phyloP scores from a whole-genome alignment of 108 stramenopile species.

The Cylindrotheca closterium region DNA sequence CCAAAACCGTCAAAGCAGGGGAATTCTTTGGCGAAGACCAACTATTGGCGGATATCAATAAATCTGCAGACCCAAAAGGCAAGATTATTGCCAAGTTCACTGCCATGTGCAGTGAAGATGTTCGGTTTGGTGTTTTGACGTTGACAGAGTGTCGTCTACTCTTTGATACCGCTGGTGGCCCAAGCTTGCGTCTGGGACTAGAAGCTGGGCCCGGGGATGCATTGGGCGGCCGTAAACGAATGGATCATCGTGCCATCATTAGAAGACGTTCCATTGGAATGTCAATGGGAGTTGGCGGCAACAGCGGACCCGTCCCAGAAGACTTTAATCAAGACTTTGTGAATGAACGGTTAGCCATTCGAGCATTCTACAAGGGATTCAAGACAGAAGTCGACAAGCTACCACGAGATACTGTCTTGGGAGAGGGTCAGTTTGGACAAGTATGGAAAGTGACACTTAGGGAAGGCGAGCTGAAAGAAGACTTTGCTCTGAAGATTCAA shows the following conservation, averaged over 20 bases:
- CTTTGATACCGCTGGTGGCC: constrained; percentile 25
- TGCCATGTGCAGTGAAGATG: constrained; percentile 6
- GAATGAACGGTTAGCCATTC: background rate
- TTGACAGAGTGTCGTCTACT: constrained; percentile 63
- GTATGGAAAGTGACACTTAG: constrained; percentile 73
- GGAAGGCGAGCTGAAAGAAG: constrained; percentile 57
- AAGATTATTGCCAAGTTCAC: constrained; percentile 3
- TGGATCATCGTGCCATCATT: background rate
- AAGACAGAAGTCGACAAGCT: constrained; percentile 25
- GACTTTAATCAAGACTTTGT: background rate
- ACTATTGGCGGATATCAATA: background rate
- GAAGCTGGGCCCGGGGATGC: background rate
- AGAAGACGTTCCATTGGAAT: constrained; percentile 1
- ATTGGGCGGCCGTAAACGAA: background rate
- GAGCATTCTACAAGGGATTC: constrained; percentile 8
- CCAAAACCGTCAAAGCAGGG: constrained; percentile 10
- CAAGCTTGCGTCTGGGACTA: constrained; percentile 18
- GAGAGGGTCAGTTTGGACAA: constrained; percentile 74
- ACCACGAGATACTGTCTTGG: constrained; percentile 9
- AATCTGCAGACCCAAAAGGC: no score
- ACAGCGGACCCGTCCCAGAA: background rate
- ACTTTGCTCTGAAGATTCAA: constrained; percentile 81
- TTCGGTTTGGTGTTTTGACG: constrained; percentile 60
- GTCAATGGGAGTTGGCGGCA: constrained; percentile 10
- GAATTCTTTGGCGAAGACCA: constrained; percentile 27